Evolutionary conservation across 2,329 filamentous ascomycete species (phyloP).

Genomic region (Ophiostoma himal-ulmi): DNA sequence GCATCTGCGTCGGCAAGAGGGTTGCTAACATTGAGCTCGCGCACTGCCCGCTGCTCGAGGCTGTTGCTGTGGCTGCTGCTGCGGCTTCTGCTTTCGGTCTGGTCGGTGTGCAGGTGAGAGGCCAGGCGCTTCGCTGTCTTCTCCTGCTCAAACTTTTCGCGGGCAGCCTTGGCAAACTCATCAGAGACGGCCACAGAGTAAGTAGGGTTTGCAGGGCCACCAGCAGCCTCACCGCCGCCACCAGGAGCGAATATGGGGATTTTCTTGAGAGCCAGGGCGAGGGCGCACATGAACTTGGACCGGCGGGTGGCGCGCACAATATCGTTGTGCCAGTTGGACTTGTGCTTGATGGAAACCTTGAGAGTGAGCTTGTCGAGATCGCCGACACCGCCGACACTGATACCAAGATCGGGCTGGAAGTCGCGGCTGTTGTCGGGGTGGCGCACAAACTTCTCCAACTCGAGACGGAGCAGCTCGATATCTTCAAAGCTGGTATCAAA

Average conservation of each 20-base stretch:
- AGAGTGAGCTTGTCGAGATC: slow-evolving; percentile 85
- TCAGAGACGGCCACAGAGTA: slow-evolving; percentile 76
- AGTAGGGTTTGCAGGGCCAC: slow-evolving; percentile 65
- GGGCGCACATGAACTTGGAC: slow-evolving; percentile 94
- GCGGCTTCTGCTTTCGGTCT: slow-evolving; percentile 21
- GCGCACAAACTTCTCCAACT: slow-evolving; percentile 80
- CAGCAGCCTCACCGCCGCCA: slow-evolving; percentile 58
- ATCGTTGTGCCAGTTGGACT: slow-evolving; percentile 89
- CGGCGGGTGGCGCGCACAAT: slow-evolving; percentile 71
- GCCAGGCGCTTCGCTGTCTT: slow-evolving; percentile 36
- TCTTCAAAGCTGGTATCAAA: slow-evolving; percentile 89
- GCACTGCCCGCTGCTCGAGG: slow-evolving; percentile 42
- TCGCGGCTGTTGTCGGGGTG: slow-evolving; percentile 82
- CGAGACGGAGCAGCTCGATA: slow-evolving; percentile 73
- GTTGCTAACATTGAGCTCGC: slow-evolving; percentile 41
- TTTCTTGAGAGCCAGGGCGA: slow-evolving; percentile 77
- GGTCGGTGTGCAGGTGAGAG: slow-evolving; percentile 20
- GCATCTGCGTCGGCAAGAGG: slow-evolving; percentile 36
- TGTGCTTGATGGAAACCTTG: slow-evolving; percentile 79
- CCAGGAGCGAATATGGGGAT: slow-evolving; percentile 80
- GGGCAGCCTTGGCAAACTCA: slow-evolving; percentile 53
- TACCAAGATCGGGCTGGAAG: slow-evolving; percentile 76
- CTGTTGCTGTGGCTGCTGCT: slow-evolving; percentile 30
- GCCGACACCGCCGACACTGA: slow-evolving; percentile 71
- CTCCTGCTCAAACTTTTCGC: slow-evolving; percentile 14